Percentiles rank a stretch among this genome's conserved stretches.
phyloP scores from a whole-genome alignment of 2,329 filamentous ascomycete species.

The Fusarium penzigii region DNA sequence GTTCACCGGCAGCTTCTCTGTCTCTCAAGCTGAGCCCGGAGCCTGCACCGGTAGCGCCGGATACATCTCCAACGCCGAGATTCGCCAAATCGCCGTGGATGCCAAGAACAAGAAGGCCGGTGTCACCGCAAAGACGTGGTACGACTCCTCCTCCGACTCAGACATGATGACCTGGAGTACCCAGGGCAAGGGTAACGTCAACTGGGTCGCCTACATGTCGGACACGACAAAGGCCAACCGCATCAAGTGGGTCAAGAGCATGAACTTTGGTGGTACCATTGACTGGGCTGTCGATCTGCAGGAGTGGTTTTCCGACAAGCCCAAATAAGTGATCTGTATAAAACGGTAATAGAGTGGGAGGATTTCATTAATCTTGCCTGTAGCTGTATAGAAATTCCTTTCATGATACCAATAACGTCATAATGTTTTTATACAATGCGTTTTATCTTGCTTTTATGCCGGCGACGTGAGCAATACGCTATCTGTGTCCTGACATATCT shows the following conservation, averaged over 20 bases:
- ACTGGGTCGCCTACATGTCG: slow-evolving; percentile 35
- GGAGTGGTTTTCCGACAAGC: slow-evolving; percentile 24
- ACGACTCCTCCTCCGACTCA: slow-evolving; percentile 23
- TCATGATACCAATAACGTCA: background rate
- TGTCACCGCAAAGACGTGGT: slow-evolving; percentile 18
- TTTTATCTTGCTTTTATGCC: too few relatives aligned
- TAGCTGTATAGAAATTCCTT: slow-evolving; percentile 4
- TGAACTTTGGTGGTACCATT: slow-evolving; percentile 33
- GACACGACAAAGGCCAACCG: slow-evolving; percentile 26
- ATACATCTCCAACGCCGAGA: slow-evolving; percentile 33
- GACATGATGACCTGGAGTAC: slow-evolving; percentile 28
- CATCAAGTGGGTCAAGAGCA: slow-evolving; percentile 13
- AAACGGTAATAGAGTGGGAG: background rate
- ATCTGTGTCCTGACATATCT: too few relatives aligned
- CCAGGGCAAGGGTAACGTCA: slow-evolving; percentile 19
- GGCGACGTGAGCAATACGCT: too few relatives aligned
- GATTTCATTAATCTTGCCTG: slow-evolving; percentile 9
- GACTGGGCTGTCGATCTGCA: slow-evolving; percentile 36
- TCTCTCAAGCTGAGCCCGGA: slow-evolving; percentile 26
- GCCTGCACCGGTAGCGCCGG: slow-evolving; percentile 26
- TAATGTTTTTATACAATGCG: background rate
- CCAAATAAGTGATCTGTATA: background rate
- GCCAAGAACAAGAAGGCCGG: slow-evolving; percentile 17
- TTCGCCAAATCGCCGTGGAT: slow-evolving; percentile 27
- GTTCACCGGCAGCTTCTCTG: slow-evolving; percentile 27